phyloP scores from a whole-genome alignment of 306 rosid genomes.

The Prunus mongolica region DNA sequence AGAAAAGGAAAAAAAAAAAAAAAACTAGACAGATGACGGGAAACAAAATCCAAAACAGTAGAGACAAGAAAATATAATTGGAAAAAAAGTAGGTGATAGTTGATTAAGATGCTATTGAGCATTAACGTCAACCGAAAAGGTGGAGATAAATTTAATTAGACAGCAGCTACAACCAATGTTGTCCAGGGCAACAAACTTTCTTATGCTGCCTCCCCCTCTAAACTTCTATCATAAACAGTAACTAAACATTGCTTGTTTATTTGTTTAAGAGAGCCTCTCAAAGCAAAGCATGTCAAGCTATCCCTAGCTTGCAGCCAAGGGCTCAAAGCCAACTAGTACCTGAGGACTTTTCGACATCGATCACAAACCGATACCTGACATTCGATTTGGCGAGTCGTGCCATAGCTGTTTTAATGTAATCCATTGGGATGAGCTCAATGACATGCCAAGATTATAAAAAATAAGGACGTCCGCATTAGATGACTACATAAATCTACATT shows the following conservation, averaged over 20 bases:
- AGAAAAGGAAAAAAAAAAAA: too few relatives aligned
- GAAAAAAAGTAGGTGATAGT: background rate
- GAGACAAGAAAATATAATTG: background rate
- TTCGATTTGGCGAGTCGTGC: slow-evolving; percentile 72
- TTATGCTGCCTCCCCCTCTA: too few relatives aligned
- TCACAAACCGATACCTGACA: slow-evolving; percentile 81
- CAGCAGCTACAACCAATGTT: too few relatives aligned
- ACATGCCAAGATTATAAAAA: slow-evolving; percentile 8
- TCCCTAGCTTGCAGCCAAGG: background rate
- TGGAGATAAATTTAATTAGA: too few relatives aligned
- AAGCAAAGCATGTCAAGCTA: background rate
- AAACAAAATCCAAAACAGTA: background rate
- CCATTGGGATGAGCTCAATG: slow-evolving; percentile 67
- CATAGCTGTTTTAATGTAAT: slow-evolving; percentile 66
- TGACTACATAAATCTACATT: too few relatives aligned
- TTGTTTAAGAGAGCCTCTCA: background rate
- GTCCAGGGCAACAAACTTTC: too few relatives aligned
- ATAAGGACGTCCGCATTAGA: too few relatives aligned
- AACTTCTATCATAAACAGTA: background rate
- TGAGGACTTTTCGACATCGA: slow-evolving; percentile 68
- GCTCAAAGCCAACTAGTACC: slow-evolving; percentile 14
- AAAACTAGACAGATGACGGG: too few relatives aligned
- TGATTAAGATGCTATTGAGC: too few relatives aligned
- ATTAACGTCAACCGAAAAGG: too few relatives aligned
- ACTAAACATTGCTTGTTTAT: background rate